Conservation (phyloP, 176 grass and related monocot genomes). For the Metroxylon sagu region DNA sequence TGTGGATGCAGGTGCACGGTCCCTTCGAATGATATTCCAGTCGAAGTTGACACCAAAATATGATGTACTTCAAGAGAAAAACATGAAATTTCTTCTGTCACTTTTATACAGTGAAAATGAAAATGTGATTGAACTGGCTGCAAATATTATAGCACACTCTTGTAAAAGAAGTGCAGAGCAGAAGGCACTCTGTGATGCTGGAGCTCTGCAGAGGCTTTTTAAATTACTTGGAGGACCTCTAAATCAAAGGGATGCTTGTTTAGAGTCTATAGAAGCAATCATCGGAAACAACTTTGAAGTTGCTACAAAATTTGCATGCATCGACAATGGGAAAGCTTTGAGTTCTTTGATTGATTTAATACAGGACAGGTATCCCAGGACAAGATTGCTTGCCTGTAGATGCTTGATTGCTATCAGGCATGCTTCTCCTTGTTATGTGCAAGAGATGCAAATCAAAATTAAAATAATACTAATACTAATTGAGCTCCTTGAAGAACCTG, state of each 20-base stretch:
- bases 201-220: constrained; percentile 64
- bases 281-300: constrained; percentile 64
- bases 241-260: constrained; percentile 83
- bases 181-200: constrained; percentile 65
- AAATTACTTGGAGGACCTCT: constrained; percentile 70
- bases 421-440: constrained; percentile 53
- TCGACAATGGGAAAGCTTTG: constrained; percentile 75
- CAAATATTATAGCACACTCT: constrained; percentile 83
- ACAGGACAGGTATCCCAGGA: constrained; percentile 72
- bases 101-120: constrained; percentile 75
- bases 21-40: constrained; percentile 98
- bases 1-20: constrained; percentile 78
- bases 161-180: constrained; percentile 63
- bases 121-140: constrained; percentile 93
- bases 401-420: constrained; percentile 76
- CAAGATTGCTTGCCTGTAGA: constrained; percentile 81
- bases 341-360: constrained; percentile 50
- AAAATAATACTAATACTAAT: constrained; percentile 82
- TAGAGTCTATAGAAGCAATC: constrained; percentile 67
- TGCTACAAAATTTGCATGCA: constrained; percentile 68
- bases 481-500: constrained; percentile 84
- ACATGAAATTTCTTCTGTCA: constrained; percentile 86
- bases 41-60: constrained; percentile 79
- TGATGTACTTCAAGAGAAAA: constrained; percentile 70
- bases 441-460: constrained; percentile 76